Base-by-base conservation (phyloP, 441 rosid genomes). In the Bocquillonia castaneifolia region DNA sequence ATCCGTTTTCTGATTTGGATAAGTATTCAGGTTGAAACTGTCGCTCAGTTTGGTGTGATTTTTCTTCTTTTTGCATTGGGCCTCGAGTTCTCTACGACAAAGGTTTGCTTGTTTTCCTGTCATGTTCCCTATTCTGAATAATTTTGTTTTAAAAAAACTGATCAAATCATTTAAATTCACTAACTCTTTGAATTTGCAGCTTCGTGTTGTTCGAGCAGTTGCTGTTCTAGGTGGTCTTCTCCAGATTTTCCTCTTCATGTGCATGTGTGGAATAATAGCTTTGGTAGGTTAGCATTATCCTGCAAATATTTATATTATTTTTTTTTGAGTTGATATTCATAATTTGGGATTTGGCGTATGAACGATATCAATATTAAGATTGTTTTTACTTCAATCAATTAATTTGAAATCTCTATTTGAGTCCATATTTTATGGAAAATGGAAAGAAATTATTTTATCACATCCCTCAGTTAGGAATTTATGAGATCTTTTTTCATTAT, bases 51-150 rank as follows among this genome's bases (percentile, higher is more conserved):
- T 70, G 98, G 98, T 73, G 98, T 93, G 44, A 88, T 93, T 70
- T 93, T 93, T 82, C 98, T 93, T 70, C 94, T 93, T 68, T 93
- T 93, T 79, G 98, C 97, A 14, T 72, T 93, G 76, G 98, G 98
- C 72, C 81, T 93, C 70, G 98, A 93, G 80, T 93, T 93, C 74
- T 93, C 97, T 3, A 69, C 87, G 10, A 72, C 93, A 53, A 93
- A 91, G 97, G 98, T 93, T 78, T 70, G 75, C 72, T 70, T 69
- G 28, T 74, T 59, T 70, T 59, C 64, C 72, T 69, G 61, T 62
- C 25, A 37, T 34, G 42, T 51, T 6, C 69, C 70, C n/a, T 25
- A 54, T 67, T 57, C 17, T n/a, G 25, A 44, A 69, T 61, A 52
- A n/a, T 62, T 59, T 51, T 73, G 36, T 70, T 10, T 68, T 28